These are phyloP conservation scores for Hydrangea macrophylla DNA, from an alignment of 148 eudicot species.

Conservation along the genomic window DNA sequence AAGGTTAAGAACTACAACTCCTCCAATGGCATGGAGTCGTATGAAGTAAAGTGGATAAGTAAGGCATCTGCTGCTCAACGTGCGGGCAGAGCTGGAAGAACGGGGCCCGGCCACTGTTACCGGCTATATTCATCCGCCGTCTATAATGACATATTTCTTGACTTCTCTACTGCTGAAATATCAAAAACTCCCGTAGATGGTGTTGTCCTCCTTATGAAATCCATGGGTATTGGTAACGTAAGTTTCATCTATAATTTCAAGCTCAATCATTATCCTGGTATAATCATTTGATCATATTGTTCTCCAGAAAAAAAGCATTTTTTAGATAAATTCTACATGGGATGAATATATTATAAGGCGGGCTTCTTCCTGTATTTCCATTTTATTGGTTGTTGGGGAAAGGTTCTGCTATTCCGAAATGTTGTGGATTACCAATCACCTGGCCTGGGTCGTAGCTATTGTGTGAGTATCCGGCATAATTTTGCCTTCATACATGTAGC, in stretches of 20 bases:
- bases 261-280: not conserved
- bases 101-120: slow-evolving; percentile 95
- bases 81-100: slow-evolving; percentile 98
- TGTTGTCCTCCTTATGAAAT: slow-evolving; percentile 78
- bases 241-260: not conserved
- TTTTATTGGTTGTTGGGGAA: no score
- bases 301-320: not conserved
- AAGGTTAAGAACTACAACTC: slow-evolving; percentile 77
- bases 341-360: not conserved
- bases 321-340: not conserved
- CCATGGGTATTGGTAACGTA: slow-evolving; percentile 77
- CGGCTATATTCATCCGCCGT: slow-evolving; percentile 79
- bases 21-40: slow-evolving; percentile 81
- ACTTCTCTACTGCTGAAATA: slow-evolving; percentile 76
- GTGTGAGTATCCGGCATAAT: no score
- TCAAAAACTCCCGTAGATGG: slow-evolving; percentile 87
- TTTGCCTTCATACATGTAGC: no score
- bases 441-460: no score
- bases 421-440: no score
- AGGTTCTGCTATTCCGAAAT: no score
- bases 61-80: slow-evolving; percentile 93
- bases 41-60: slow-evolving; percentile 88
- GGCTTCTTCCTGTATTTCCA: no score
- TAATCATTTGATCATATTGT: not conserved
- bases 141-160: slow-evolving; percentile 48